These are phyloP conservation scores for Podaxis mareebaensis DNA, from an alignment of 768 basidiomycete species.

Conservation along the genomic window DNA sequence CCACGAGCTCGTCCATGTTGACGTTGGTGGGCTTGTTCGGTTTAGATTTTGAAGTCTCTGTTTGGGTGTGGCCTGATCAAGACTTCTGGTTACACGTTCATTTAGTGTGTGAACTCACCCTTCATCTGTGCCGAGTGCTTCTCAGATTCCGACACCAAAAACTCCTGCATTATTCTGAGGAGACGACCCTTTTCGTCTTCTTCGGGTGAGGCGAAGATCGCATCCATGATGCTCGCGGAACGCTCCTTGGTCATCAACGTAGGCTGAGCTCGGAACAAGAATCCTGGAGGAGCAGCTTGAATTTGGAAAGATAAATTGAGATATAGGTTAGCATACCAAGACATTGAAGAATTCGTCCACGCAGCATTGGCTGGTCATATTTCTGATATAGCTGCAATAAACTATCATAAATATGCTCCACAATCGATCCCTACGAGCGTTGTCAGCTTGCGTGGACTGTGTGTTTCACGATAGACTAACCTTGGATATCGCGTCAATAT, in stretches of 20 bases:
- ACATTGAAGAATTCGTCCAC: slow-evolving; percentile 79
- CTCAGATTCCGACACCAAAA: slow-evolving; percentile 78
- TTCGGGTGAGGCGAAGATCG: slow-evolving; percentile 75
- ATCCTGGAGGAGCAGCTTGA: slow-evolving; percentile 50
- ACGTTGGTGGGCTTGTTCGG: slow-evolving; percentile 48
- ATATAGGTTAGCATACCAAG: slow-evolving; percentile 55
- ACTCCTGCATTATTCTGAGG: slow-evolving; percentile 89
- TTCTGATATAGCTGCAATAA: slow-evolving; percentile 75
- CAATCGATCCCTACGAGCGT: slow-evolving; percentile 61
- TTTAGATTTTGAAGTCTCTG: slow-evolving; percentile 46
- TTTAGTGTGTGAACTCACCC: slow-evolving; percentile 34
- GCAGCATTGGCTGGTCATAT: slow-evolving; percentile 55
- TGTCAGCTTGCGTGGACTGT: not conserved
- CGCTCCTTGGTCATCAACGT: slow-evolving; percentile 82
- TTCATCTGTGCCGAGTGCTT: slow-evolving; percentile 78
- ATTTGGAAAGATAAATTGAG: not conserved
- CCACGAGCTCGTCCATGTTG: slow-evolving; percentile 92
- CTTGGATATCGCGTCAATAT: slow-evolving; percentile 59
- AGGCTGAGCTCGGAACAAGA: slow-evolving; percentile 90
- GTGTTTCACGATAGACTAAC: slow-evolving; percentile 29
- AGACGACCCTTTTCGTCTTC: slow-evolving; percentile 73
- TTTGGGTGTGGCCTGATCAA: not conserved
- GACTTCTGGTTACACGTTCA: slow-evolving; percentile 4
- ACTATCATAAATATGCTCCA: slow-evolving; percentile 79
- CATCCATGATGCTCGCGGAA: slow-evolving; percentile 86